Percentiles rank a stretch among this genome's conserved stretches.
phyloP scores from a whole-genome alignment of 768 basidiomycete genomes.

The Coprinopsis sp. region DNA sequence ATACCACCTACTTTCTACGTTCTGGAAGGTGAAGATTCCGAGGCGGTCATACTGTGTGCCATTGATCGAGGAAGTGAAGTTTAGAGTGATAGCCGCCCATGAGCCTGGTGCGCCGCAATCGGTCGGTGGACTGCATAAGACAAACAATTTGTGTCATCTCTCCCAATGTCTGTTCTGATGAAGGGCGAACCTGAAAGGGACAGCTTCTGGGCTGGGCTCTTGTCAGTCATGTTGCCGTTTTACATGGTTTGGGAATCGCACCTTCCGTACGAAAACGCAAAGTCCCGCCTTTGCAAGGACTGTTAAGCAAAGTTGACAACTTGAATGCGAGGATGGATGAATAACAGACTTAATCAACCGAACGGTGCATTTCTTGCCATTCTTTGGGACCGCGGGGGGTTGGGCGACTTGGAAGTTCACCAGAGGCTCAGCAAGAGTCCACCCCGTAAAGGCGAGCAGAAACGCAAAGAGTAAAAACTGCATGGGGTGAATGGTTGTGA shows the following conservation, averaged over 20 bases:
- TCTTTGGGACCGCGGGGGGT: constrained; percentile 61
- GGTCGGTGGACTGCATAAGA: constrained; percentile 55
- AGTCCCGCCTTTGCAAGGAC: constrained; percentile 54
- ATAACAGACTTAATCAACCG: constrained; percentile 52
- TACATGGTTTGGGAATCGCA: constrained; percentile 28
- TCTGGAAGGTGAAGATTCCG: constrained; percentile 69
- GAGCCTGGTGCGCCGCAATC: constrained; percentile 66
- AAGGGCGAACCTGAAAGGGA: constrained; percentile 46
- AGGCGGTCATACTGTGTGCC: constrained; percentile 75
- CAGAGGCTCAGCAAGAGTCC: constrained; percentile 41
- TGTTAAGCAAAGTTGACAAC: constrained; percentile 1
- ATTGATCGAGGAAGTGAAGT: constrained; percentile 74
- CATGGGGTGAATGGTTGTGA: constrained; percentile 8
- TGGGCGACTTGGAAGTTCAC: constrained; percentile 68
- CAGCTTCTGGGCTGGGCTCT: constrained; percentile 51
- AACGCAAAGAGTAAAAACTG: constrained; percentile 12
- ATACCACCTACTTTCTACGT: constrained; percentile 56
- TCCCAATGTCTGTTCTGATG: not conserved
- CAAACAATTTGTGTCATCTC: not conserved
- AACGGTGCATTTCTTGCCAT: constrained; percentile 58
- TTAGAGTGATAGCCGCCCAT: constrained; percentile 72
- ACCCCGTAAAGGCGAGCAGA: constrained; percentile 11
- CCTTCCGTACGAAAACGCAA: constrained; percentile 67
- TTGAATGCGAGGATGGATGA: not conserved
- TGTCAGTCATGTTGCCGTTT: not conserved